phyloP scores from a whole-genome alignment of 768 basidiomycete genomes.

The Scleroderma bovista region DNA sequence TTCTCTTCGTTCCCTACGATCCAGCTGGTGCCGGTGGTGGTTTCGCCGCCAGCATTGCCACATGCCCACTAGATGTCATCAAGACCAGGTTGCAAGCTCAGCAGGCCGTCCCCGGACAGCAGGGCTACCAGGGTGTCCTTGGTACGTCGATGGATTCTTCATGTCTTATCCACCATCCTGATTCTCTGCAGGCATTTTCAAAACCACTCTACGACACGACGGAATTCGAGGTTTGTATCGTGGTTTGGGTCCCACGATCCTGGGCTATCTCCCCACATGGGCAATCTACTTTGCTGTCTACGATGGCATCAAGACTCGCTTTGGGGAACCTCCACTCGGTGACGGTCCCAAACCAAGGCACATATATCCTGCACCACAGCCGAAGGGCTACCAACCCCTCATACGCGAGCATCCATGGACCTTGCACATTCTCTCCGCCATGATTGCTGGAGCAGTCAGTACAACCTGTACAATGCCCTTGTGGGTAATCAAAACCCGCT shows the following conservation, averaged over 20 bases:
- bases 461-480: constrained; percentile 93
- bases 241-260: constrained; percentile 93
- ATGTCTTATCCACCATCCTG: constrained; percentile 3
- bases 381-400: constrained; percentile 79
- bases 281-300: constrained; percentile 98
- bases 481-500: constrained; percentile 99
- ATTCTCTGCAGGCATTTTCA: constrained; percentile 44
- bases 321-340: constrained; percentile 62
- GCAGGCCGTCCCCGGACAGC: constrained; percentile 58
- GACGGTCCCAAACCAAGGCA: constrained; percentile 32
- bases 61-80: constrained; percentile 95
- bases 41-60: constrained; percentile 85
- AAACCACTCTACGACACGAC: constrained; percentile 51
- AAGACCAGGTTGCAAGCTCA: constrained; percentile 99
- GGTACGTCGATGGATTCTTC: constrained; percentile 42
- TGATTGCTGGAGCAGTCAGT: constrained; percentile 91
- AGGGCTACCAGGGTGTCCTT: constrained; percentile 70
- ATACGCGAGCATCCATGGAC: constrained; percentile 81
- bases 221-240: constrained; percentile 91
- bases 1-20: background rate
- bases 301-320: constrained; percentile 85
- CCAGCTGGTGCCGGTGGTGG: constrained; percentile 94
- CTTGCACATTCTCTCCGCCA: constrained; percentile 88
- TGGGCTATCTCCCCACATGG: constrained; percentile 98
- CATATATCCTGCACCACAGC: constrained; percentile 77